Percentiles rank a stretch among this genome's conserved stretches.
Evolutionary conservation across 176 grass and related monocot genomes (phyloP).

Genomic region (Oryza punctata): DNA sequence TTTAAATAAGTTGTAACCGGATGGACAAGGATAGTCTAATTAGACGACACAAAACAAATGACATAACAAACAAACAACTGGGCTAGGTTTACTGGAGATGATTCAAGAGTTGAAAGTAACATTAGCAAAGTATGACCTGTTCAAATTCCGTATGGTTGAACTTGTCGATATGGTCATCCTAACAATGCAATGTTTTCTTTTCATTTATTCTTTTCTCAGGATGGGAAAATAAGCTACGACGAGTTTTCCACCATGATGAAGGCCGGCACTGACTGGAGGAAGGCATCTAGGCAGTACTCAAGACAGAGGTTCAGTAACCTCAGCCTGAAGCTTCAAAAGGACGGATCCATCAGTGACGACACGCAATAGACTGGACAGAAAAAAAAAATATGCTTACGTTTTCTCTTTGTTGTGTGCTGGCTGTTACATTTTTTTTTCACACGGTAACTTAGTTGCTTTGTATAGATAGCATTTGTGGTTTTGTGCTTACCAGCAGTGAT

Average conservation of each 20-base stretch:
- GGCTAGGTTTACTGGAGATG: slow-evolving; percentile 6
- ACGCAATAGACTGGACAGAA: slow-evolving; percentile 1
- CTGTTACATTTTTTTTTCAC: neutral
- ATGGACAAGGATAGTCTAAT: neutral
- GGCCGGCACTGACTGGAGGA: slow-evolving; percentile 91
- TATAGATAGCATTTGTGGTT: slow-evolving; percentile 25
- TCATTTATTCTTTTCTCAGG: slow-evolving; percentile 37
- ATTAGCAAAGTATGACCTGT: slow-evolving; percentile 1
- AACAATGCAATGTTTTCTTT: slow-evolving; percentile 4
- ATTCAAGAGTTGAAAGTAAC: neutral
- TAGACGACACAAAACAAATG: neutral
- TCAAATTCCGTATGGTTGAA: neutral
- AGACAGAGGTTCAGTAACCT: slow-evolving; percentile 80
- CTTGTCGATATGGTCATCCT: slow-evolving; percentile 18
- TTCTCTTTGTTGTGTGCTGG: neutral
- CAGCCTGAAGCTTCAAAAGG: slow-evolving; percentile 69
- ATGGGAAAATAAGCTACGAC: slow-evolving; percentile 79
- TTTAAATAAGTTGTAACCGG: neutral
- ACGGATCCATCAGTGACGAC: slow-evolving; percentile 46
- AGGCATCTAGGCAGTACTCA: slow-evolving; percentile 88
- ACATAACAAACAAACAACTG: neutral
- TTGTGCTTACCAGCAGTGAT: neutral
- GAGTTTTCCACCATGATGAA: slow-evolving; percentile 90
- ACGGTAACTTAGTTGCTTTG: slow-evolving; percentile 22
- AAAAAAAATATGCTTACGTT: neutral